Evolutionary conservation across 2,329 filamentous ascomycete genomes (phyloP).

Genomic region (Cladosporium colombiae): DNA sequence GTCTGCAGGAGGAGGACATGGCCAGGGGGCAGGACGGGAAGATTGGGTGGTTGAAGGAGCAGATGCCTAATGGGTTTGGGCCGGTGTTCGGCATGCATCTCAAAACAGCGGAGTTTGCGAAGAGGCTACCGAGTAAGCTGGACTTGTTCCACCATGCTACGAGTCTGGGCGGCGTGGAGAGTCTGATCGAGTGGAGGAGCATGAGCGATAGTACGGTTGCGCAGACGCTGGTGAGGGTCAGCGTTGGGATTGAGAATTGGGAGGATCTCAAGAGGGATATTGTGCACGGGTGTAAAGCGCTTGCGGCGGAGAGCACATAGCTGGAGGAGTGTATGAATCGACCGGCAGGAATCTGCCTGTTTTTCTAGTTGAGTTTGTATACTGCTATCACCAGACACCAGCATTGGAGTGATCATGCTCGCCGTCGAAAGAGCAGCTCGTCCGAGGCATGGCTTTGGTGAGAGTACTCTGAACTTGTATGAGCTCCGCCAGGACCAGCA

Average conservation of each 20-base stretch:
- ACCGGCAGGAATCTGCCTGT: not conserved
- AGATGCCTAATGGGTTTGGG: constrained; percentile 91
- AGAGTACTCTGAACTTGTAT: no score
- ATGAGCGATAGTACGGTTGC: constrained; percentile 81
- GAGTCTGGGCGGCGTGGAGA: constrained; percentile 90
- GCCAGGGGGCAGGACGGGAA: constrained; percentile 32
- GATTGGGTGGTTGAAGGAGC: constrained; percentile 68
- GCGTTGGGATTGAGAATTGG: constrained; percentile 82
- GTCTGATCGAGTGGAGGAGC: constrained; percentile 91
- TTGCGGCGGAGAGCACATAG: constrained; percentile 38
- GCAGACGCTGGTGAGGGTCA: constrained; percentile 72
- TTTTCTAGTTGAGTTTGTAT: not conserved
- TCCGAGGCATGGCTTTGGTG: not conserved
- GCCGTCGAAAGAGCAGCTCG: not conserved
- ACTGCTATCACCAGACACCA: not conserved
- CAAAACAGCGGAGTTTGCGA: constrained; percentile 62
- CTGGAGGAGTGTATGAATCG: not conserved
- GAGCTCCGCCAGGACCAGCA: no score
- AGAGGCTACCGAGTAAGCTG: constrained; percentile 73
- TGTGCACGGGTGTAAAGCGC: constrained; percentile 41
- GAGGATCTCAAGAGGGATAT: constrained; percentile 66
- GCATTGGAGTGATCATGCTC: not conserved
- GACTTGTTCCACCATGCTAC: constrained; percentile 91
- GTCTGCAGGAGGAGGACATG: constrained; percentile 68
- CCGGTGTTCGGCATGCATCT: constrained; percentile 81